Evolutionary conservation across 179 eudicot genomes (phyloP).

Genomic region (Actinidia chinensis): DNA sequence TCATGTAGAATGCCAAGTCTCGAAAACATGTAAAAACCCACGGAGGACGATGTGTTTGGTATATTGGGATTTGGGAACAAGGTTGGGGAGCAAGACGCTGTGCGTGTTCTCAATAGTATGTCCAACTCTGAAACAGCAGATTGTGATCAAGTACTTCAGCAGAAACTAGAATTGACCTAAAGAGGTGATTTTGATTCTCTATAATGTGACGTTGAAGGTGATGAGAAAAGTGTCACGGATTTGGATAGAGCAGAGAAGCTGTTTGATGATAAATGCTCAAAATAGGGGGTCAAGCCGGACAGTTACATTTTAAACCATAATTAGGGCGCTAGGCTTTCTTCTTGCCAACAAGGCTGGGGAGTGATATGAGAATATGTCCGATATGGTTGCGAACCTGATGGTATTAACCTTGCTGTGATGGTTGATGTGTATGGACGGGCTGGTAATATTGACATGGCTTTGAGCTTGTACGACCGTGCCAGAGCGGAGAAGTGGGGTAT

Average conservation of each 20-base stretch:
- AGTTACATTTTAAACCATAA: constrained; percentile 81
- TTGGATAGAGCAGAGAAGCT: constrained; percentile 57
- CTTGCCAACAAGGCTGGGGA: constrained; percentile 62
- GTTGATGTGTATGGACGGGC: constrained; percentile 79
- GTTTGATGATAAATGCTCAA: constrained; percentile 73
- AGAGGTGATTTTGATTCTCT: constrained; percentile 58
- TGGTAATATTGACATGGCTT: constrained; percentile 70
- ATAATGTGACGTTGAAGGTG: constrained; percentile 81
- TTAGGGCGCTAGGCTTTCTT: constrained; percentile 70
- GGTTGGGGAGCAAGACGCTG: constrained; percentile 66
- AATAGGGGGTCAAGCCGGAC: constrained; percentile 67
- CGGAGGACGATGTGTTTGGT: constrained; percentile 35
- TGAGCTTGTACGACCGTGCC: constrained; percentile 75
- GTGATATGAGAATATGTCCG: constrained; percentile 82
- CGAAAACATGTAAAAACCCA: constrained; percentile 44
- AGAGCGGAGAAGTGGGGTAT: constrained; percentile 72
- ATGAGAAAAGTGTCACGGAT: constrained; percentile 60
- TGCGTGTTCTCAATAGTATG: constrained; percentile 63
- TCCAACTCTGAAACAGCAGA: constrained; percentile 48
- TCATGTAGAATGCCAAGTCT: constrained; percentile 39
- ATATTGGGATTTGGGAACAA: constrained; percentile 40
- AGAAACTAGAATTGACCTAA: constrained; percentile 28
- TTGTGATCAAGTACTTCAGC: constrained; percentile 47
- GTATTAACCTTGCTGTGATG: constrained; percentile 75
- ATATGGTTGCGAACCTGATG: constrained; percentile 71